Evolutionary conservation across 495 filamentous ascomycete species (phyloP), one percentile per base, ranked within the genome.

Genomic region (Filosporella fistucella): DNA sequence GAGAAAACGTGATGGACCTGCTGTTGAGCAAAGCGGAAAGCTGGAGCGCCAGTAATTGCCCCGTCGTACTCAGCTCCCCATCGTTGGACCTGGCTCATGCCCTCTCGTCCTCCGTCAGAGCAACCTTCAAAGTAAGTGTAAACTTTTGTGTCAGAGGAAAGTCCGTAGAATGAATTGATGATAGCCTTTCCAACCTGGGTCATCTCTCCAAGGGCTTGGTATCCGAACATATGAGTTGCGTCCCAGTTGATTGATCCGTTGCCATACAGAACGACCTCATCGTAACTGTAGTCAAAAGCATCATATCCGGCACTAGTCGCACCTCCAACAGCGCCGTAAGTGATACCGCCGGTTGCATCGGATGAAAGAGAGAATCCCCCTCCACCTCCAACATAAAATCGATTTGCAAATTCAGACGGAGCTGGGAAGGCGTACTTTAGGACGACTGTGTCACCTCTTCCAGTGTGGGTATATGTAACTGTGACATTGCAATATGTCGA

Each of bases 81-180:
- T 18, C 72, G 74, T 55, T 80, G 75, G 20, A 75, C 61, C 52
- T 77, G 72, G 50, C 69, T 74, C 68, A 55, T 66, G 2, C 75
- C 75, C 37, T 75, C 69, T n/a, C 72, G 62, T 2, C 75, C 75
- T 4, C 75, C 75, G 24, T 76, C 72, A 1, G 69, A 74, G 53
- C 75, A 78, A 0, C 72, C 72, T 34, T 76, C 68, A 42, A 68
- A 78, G 50, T 77, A 78, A 3, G 70, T 61, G 50, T 76, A 78
- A 1, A 75, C 43, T 60, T 74, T 75, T 7, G 58, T 54, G 0
- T 49, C 53, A 2, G 35, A 43, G 6, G 36, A 17, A 16, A 62
- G 41, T 18, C 46, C 51, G 47, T 58, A 72, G 48, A 70, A 59
- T 37, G 53, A 63, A 21, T 33, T 43, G 0, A 66, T 66, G 2